phyloP scores from a whole-genome alignment of 805 yeast species.

The Dipodascus geniculatus region DNA sequence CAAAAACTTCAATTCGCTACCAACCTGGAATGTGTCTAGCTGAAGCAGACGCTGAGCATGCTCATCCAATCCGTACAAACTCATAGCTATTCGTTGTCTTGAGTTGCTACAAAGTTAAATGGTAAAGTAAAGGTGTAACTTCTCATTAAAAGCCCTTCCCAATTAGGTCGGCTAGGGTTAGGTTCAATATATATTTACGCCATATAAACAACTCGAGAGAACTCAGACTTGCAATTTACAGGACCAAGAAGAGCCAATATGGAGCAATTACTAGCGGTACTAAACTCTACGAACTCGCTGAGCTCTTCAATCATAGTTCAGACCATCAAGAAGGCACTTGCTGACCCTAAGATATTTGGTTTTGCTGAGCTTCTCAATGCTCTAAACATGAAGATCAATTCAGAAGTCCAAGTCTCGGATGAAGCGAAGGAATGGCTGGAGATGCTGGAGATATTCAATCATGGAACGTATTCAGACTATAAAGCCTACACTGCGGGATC shows the following conservation, averaged over 20 bases:
- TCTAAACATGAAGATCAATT: neutral
- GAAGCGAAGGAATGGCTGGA: neutral
- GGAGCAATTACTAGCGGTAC: neutral
- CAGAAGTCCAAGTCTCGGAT: neutral
- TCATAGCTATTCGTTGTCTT: too few relatives aligned
- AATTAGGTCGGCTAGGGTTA: neutral
- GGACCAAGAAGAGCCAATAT: neutral
- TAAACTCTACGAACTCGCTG: neutral
- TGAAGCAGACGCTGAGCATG: slow-evolving; percentile 21
- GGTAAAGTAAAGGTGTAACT: too few relatives aligned
- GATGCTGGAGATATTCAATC: neutral
- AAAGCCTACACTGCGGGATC: neutral
- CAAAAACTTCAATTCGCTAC: slow-evolving; percentile 6
- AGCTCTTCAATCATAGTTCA: neutral
- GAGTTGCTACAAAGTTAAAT: too few relatives aligned
- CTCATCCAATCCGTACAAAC: slow-evolving; percentile 24
- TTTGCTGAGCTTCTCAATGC: neutral
- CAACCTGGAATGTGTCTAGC: slow-evolving; percentile 21
- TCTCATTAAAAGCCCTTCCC: too few relatives aligned
- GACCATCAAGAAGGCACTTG: neutral
- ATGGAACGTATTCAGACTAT: neutral
- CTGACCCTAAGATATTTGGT: neutral
- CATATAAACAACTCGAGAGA: too few relatives aligned
- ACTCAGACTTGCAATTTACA: too few relatives aligned
- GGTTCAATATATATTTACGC: neutral